Conservation (phyloP, 805 yeast species). For the Lipomyces sp. region DNA sequence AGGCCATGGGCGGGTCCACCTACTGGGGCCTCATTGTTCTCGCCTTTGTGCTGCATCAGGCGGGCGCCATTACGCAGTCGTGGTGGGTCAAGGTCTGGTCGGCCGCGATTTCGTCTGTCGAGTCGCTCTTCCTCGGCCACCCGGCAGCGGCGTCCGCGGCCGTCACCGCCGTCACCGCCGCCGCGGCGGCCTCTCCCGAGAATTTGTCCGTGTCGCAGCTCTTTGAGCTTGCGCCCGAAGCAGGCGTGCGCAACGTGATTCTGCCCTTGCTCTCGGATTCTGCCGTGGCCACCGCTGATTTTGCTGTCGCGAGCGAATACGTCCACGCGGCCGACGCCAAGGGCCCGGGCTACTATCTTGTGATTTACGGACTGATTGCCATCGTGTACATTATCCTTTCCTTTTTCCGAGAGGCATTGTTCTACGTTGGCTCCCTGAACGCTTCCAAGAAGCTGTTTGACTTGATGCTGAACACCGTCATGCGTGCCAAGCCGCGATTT, state of each 20-base stretch:
- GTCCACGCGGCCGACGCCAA: slow-evolving; percentile 1
- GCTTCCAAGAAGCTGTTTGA: slow-evolving; percentile 78
- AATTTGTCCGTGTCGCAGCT: slow-evolving; percentile 4
- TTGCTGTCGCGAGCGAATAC: not conserved
- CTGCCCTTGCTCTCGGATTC: slow-evolving; percentile 2
- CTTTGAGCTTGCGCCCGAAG: slow-evolving; percentile 14
- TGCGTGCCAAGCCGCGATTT: slow-evolving; percentile 80
- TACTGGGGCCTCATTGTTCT: slow-evolving; percentile 50
- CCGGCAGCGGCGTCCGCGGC: not conserved
- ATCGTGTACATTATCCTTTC: slow-evolving; percentile 47
- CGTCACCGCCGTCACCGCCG: not conserved
- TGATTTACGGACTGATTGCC: slow-evolving; percentile 71
- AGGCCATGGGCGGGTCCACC: slow-evolving; percentile 61
- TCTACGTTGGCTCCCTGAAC: slow-evolving; percentile 64
- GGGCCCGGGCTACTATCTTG: slow-evolving; percentile 52
- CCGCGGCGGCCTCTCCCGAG: not conserved
- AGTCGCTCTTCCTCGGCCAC: not conserved
- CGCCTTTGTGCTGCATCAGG: slow-evolving; percentile 57
- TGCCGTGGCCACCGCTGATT: not conserved
- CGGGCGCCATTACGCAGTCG: slow-evolving; percentile 64
- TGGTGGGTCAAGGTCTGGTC: slow-evolving; percentile 93
- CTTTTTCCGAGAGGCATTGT: slow-evolving; percentile 50
- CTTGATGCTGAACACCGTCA: slow-evolving; percentile 58
- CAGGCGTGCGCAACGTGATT: slow-evolving; percentile 16
- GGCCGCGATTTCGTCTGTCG: slow-evolving; percentile 20